Evolutionary conservation across 2,329 filamentous ascomycete genomes (phyloP).

Genomic region (Aspergillus viridinutans): DNA sequence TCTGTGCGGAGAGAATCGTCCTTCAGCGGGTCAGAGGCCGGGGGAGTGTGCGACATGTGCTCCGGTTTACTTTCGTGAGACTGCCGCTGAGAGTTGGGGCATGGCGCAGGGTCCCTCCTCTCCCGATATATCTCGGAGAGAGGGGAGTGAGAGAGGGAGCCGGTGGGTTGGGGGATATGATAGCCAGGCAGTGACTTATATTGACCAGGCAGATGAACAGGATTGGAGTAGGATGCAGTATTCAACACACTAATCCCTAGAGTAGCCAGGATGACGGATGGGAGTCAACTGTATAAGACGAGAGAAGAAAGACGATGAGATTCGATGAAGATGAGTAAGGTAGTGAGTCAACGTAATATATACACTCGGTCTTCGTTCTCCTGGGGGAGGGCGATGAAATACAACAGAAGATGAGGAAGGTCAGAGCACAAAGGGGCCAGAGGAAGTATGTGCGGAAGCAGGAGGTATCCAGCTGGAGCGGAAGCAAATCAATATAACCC

Average conservation of each 20-base stretch:
- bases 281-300: constrained; percentile 3
- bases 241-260: constrained; percentile 35
- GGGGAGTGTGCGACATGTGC: constrained; percentile 38
- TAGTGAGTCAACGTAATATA: background rate
- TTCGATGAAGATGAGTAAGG: background rate
- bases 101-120: constrained; percentile 39
- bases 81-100: constrained; percentile 27
- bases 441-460: background rate
- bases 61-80: constrained; percentile 27
- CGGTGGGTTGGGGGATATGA: constrained; percentile 17
- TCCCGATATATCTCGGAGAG: constrained; percentile 31
- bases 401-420: constrained; percentile 1
- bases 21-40: constrained; percentile 26
- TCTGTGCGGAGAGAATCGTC: constrained; percentile 23
- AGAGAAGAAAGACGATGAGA: background rate
- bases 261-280: constrained; percentile 37
- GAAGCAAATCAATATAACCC: background rate
- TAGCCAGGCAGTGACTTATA: constrained; percentile 28
- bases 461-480: too few species aligned
- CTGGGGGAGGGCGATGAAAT: background rate
- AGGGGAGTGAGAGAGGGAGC: constrained; percentile 37
- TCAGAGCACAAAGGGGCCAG: background rate
- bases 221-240: constrained; percentile 27
- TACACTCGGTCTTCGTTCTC: background rate
- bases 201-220: constrained; percentile 29